Percentiles rank a stretch among this genome's conserved stretches.
phyloP scores from a whole-genome alignment of 2,329 filamentous ascomycete genomes.

The Colletotrichum cereale region DNA sequence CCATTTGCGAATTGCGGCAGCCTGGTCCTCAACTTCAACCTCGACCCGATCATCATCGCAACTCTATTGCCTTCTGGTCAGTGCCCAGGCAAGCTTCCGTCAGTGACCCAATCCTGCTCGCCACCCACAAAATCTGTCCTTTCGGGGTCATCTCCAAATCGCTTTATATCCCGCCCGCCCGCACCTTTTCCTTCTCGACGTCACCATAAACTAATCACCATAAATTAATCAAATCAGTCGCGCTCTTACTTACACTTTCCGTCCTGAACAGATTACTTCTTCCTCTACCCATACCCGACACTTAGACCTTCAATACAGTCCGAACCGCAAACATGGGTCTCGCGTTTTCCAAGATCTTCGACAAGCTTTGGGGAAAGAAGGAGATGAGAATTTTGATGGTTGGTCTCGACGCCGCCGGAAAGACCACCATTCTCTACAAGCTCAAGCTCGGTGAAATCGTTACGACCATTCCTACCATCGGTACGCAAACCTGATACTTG shows the following conservation, averaged over 20 bases:
- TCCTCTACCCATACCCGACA: constrained; percentile 49
- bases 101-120: constrained; percentile 29
- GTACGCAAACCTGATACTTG: constrained; percentile 62
- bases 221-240: constrained; percentile 27
- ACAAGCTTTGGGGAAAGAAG: constrained; percentile 98
- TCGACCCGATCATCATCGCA: constrained; percentile 27
- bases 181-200: constrained; percentile 21
- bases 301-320: constrained; percentile 49
- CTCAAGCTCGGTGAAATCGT: constrained; percentile 99
- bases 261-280: constrained; percentile 39
- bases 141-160: constrained; percentile 20
- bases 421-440: constrained; percentile 99
- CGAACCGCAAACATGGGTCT: constrained; percentile 90
- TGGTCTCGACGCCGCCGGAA: constrained; percentile 98
- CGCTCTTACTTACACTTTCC: constrained; percentile 39
- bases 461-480: constrained; percentile 98
- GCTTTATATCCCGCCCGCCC: constrained; percentile 30
- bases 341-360: constrained; percentile 95
- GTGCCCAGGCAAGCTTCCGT: constrained; percentile 35
- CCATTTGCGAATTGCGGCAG: constrained; percentile 40
- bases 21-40: constrained; percentile 34
- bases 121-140: constrained; percentile 36
- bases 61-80: constrained; percentile 23
- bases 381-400: constrained; percentile 99
- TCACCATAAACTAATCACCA: constrained; percentile 31